Evolutionary conservation across 257 asterid species (phyloP).

Genomic region (Striga asiatica): DNA sequence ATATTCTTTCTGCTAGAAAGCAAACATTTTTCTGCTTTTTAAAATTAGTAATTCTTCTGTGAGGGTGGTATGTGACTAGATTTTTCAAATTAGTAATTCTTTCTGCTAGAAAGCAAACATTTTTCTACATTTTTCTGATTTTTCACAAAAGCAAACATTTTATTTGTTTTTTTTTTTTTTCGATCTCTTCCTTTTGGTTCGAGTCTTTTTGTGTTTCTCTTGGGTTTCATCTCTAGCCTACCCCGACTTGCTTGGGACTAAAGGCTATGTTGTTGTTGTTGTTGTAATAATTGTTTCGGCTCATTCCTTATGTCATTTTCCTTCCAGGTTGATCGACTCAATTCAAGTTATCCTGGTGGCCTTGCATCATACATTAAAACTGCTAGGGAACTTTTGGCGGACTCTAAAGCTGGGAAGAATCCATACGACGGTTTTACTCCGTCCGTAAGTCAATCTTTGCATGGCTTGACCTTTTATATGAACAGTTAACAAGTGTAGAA

Average conservation of each 20-base stretch:
- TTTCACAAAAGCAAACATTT: neutral
- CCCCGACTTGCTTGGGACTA: no score
- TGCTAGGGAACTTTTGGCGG: conserved; percentile 87
- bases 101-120: neutral
- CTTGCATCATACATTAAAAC: conserved; percentile 63
- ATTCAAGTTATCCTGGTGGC: conserved; percentile 91
- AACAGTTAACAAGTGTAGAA: neutral
- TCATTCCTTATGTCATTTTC: conserved; percentile 1
- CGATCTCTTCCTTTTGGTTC: no score
- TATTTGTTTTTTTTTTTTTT: no score
- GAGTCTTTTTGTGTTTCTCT: no score
- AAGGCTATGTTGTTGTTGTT: no score
- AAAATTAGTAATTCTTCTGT: neutral
- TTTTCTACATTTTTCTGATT: neutral
- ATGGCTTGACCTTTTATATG: conserved; percentile 5
- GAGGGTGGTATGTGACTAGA: conserved; percentile 1
- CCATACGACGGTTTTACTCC: conserved; percentile 95
- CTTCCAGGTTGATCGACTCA: conserved; percentile 61
- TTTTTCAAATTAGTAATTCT: neutral
- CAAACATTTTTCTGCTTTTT: neutral
- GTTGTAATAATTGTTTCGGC: neutral
- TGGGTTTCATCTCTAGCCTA: no score
- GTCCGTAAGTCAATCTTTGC: conserved; percentile 55
- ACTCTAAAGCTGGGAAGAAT: conserved; percentile 91
- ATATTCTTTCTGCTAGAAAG: neutral